These are phyloP conservation scores for Cenchrus purpureus DNA, from an alignment of 176 grass and related monocot genomes.

Conservation along the genomic window DNA sequence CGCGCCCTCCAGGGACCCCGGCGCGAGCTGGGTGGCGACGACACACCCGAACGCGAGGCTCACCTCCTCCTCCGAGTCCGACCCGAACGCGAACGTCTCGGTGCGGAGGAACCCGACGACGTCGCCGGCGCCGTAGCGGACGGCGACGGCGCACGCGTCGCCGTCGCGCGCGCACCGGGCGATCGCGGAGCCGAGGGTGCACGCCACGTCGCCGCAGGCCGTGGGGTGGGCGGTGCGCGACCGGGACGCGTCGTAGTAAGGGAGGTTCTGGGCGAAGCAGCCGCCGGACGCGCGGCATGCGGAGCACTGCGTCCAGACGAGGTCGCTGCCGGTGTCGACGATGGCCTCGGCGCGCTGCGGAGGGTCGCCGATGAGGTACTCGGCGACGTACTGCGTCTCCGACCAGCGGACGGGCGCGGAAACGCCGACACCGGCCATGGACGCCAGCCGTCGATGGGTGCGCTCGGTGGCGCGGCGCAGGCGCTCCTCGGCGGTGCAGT, in stretches of 20 bases:
- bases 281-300: neutral
- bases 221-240: neutral
- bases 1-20: neutral
- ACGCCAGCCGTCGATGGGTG: neutral
- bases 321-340: conserved; percentile 56
- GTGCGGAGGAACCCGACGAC: neutral
- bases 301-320: conserved; percentile 56
- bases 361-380: conserved; percentile 13
- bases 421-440: neutral
- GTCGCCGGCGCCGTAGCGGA: neutral
- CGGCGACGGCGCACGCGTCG: neutral
- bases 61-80: neutral
- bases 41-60: conserved; percentile 17
- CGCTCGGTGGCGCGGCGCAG: neutral
- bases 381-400: conserved; percentile 12
- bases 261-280: neutral
- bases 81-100: conserved; percentile 18
- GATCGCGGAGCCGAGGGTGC: neutral
- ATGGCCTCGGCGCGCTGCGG: neutral
- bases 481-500: neutral
- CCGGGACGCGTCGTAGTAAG: neutral
- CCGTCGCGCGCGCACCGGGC: neutral
- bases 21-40: neutral
- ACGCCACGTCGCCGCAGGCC: neutral
- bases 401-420: neutral